These are phyloP conservation scores for Carex littledalei DNA, from an alignment of 176 grass and related monocot species.

Conservation along the genomic window DNA sequence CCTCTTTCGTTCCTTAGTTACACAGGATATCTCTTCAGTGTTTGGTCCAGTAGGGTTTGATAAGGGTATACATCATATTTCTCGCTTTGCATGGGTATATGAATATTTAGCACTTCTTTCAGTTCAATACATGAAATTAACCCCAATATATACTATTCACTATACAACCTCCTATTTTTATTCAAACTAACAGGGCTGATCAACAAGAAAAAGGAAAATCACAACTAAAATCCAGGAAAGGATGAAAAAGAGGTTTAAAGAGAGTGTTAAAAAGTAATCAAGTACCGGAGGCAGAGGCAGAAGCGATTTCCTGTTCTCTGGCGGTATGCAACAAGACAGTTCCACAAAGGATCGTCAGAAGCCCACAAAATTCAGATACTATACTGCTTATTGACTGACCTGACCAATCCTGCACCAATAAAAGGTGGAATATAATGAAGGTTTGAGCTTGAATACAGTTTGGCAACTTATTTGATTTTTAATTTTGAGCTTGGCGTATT, in stretches of 20 bases:
- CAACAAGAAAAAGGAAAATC: neutral
- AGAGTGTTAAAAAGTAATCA: neutral
- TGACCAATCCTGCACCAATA: constrained; percentile 61
- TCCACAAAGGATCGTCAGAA: constrained; percentile 83
- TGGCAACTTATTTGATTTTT: neutral
- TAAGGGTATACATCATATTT: neutral
- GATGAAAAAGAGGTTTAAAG: neutral
- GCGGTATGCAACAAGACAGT: constrained; percentile 74
- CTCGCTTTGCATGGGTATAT: neutral
- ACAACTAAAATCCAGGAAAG: neutral
- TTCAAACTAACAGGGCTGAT: neutral
- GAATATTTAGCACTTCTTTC: neutral
- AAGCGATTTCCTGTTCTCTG: constrained; percentile 50
- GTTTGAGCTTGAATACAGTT: neutral
- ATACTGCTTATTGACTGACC: constrained; percentile 76
- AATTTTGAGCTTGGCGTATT: neutral
- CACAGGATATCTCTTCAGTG: neutral
- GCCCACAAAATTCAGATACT: constrained; percentile 81
- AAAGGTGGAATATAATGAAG: neutral
- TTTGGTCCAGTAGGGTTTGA: neutral
- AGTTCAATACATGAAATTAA: neutral
- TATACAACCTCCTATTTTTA: neutral
- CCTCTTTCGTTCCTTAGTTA: neutral
- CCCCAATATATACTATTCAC: neutral
- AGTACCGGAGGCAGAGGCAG: constrained; percentile 33